Base-by-base conservation (phyloP, 306 rosid species). In the Cucumis melo region DNA sequence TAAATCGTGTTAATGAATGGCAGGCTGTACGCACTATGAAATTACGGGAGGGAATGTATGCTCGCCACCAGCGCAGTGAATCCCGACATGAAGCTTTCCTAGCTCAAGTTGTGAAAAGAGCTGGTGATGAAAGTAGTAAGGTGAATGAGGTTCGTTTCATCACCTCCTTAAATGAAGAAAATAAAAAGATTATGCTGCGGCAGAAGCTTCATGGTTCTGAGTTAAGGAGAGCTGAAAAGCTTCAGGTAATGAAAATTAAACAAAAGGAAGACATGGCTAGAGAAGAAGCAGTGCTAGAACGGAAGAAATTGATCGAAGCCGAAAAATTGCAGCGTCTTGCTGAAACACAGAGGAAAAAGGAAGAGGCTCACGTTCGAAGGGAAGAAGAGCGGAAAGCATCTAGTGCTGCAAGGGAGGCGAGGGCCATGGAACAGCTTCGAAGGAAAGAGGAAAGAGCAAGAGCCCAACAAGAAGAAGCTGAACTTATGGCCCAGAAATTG, bases 381-480 rank as follows among this genome's bases (percentile, higher is more conserved):
- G 98, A 94, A 85, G 98, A 91, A 87, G 98, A 94, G 74, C 90
- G 97, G 77, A 94, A 94, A 84, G 98, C 98, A 76, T 91, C 98
- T 71, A 94, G 98, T 86, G 98, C 97, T 51, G 98, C 93, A 44
- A 92, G 98, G 76, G 98, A 94, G 77, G 98, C 96, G 77, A 89
- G 96, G 83, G 89, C 96, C 41, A 86, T 90, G 78, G 98, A 94
- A 84, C 97, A 91, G 79, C 91, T 94, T 80, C 91, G 98, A 32
- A 87, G 98, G 84, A 94, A 90, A 87, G 96, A 91, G 85, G 98
- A 94, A 85, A 87, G 98, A 85, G 98, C 93, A 27, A 94, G 89
- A 87, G 97, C 98, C 76, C 98, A 91, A 83, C 97, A 91, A 85
- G 98, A 94, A 81, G 98, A 94, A 84, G 94, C 98, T 78, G 98